Evolutionary conservation across 2,329 filamentous ascomycete species (phyloP).

Genomic region (Ascochyta viciae-villosae): DNA sequence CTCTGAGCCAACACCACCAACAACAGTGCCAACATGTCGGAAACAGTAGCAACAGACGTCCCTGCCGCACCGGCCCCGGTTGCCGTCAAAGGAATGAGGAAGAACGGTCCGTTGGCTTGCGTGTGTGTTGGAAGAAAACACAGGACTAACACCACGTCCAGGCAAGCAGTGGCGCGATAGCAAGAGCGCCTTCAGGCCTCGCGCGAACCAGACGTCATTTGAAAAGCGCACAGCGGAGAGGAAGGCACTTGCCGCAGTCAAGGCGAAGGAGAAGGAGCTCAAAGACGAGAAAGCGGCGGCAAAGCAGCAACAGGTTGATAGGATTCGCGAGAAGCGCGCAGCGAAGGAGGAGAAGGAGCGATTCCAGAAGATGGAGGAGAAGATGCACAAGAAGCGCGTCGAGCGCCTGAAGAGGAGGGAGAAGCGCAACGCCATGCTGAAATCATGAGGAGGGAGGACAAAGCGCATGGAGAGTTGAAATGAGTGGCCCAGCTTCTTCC

Average conservation of each 20-base stretch:
- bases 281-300: conserved; percentile 84
- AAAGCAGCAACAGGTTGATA: conserved; percentile 73
- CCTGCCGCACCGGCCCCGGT: conserved; percentile 46
- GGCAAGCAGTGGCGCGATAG: conserved; percentile 93
- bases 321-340: conserved; percentile 82
- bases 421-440: conserved; percentile 86
- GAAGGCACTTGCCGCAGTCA: conserved; percentile 74
- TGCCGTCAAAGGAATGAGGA: conserved; percentile 69
- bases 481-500: neutral
- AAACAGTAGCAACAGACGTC: conserved; percentile 50
- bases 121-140: neutral
- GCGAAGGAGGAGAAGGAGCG: conserved; percentile 93
- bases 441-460: conserved; percentile 48
- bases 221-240: conserved; percentile 76
- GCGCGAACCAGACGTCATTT: conserved; percentile 77
- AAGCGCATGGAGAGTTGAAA: neutral
- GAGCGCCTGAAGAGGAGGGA: conserved; percentile 93
- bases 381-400: conserved; percentile 96
- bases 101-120: conserved; percentile 69
- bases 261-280: conserved; percentile 93
- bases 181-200: conserved; percentile 86
- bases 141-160: conserved; percentile 49
- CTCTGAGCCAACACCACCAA: conserved; percentile 15
- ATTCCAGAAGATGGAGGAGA: conserved; percentile 93
- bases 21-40: conserved; percentile 35